Base-by-base conservation (phyloP, 768 basidiomycete species). In the Suillus occidentalis region DNA sequence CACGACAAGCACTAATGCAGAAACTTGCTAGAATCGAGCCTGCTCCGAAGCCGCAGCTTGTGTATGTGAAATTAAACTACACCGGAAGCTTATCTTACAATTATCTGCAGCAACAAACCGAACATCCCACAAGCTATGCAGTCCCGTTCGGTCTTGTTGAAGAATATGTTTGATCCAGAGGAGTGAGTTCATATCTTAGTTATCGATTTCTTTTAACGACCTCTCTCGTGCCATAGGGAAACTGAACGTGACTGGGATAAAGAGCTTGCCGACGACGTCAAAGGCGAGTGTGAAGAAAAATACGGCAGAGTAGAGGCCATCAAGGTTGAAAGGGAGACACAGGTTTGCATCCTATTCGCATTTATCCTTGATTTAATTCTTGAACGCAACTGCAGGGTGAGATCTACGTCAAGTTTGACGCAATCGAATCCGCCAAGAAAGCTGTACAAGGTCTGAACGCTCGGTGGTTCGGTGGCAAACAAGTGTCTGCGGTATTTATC, bases 1-100 rank as follows among this genome's bases (percentile, higher is more conserved):
- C 95, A 75, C 93, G 97, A 81, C 95, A 97, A 84, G 94, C 95
- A 78, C 94, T 99, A 83, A 99, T 99, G 97, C 94, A 96, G 82
- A 99, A 99, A 89, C 93, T 99, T 86, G 95, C 97, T 78, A 94
- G 97, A 83, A 92, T 88, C 80, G 92, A 94, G 72, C 82, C 85
- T 53, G 77, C 88, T 59, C 78, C 85, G 59, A 82, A 80, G 72
- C 83, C 85, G 69, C 82, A 87, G 71, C 85, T 88, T 31, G 76
- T 85, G 92, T 94, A 78, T 68, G 88, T 75, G 53, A 42, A 45
- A 49, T 31, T 52, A 28, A 28, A 13, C 31, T 60, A 5, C 53
- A 45, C 47, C n/a, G 55, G 65, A 75, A 22, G 75, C 71, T 65
- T 13, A 67, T 40, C 49, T 40, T 8, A 56, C 36, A 42, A 28